Evolutionary conservation across 1,284 basidiomycete genomes (phyloP), one percentile per base, ranked within the genome.

Genomic region (Irpex rosettiformis): DNA sequence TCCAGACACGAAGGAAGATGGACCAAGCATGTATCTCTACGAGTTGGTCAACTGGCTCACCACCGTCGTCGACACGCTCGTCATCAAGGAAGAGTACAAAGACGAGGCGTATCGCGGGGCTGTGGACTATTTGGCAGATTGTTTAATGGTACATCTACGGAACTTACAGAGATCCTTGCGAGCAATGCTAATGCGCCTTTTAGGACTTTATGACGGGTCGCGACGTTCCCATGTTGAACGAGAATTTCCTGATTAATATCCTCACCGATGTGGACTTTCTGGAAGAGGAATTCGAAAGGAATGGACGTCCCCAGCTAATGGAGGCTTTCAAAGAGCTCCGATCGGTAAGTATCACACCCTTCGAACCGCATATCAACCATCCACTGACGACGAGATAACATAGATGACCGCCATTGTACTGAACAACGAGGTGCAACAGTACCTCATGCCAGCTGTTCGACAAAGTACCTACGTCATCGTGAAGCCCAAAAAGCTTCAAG

Each of bases 41-140:
- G 97, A 98, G 72, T 85, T 98, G 69, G 84, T 97, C 69, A 95
- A 95, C 67, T 99, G 96, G 92, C 79, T 99, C 48, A 94, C 91
- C 42, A 97, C 96, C 1, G 93, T 98, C 64, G 94, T 99, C 64
- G 96, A 98, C 72, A 92, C 92, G 28, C 88, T 98, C 18, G 81
- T 91, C 54, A 88, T 97, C 68, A 87, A 93, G 61, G 88, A 93
- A 58, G 75, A 77, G 4, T 90, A 94, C 73, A 96, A 96, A 74
- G 89, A 92, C 52, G 86, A 91, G 61, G 91, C 93, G 11, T 99
- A 97, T 72, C 82, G 83, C 64, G 89, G 86, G 40, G 95, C 96
- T 11, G 81, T 96, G 42, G 77, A 81, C 30, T 93, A 96, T 69
- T 93, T 98, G 58, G 89, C 94, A 0, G 84, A 88, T 57, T 91